Evolutionary conservation across 2,329 filamentous ascomycete genomes (phyloP).

Genomic region (Cercospora nicotianae): DNA sequence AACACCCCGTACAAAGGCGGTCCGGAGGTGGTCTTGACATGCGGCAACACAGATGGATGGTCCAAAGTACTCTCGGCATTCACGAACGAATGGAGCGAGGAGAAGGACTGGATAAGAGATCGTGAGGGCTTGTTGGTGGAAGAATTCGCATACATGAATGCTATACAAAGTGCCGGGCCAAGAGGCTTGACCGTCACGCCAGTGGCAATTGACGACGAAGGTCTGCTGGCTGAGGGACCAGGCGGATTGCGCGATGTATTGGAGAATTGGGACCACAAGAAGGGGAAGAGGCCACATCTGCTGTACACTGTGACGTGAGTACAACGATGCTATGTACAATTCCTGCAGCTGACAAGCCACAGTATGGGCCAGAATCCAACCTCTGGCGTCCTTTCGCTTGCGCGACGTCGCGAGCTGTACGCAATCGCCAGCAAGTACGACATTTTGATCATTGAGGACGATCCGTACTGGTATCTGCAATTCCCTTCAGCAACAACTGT

Average conservation of each 20-base stretch:
- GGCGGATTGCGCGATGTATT: constrained; percentile 77
- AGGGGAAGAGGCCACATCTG: constrained; percentile 75
- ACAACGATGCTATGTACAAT: background rate
- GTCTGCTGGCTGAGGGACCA: constrained; percentile 72
- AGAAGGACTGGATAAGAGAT: constrained; percentile 64
- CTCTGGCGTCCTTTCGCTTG: constrained; percentile 69
- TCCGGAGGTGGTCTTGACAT: constrained; percentile 75
- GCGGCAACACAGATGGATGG: constrained; percentile 83
- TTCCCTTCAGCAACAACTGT: constrained; percentile 67
- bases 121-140: constrained; percentile 79
- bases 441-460: constrained; percentile 88
- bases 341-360: constrained; percentile 18
- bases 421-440: constrained; percentile 79
- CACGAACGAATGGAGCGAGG: constrained; percentile 71
- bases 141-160: constrained; percentile 77
- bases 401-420: constrained; percentile 77
- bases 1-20: constrained; percentile 75
- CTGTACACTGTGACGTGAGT: constrained; percentile 88
- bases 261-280: constrained; percentile 74
- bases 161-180: constrained; percentile 66
- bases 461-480: constrained; percentile 91
- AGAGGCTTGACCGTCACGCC: constrained; percentile 71
- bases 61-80: constrained; percentile 74
- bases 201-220: constrained; percentile 73
- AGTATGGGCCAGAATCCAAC: constrained; percentile 91